Evolutionary conservation across 1,139 yeast genomes (phyloP).

Genomic region (Candida sojae): DNA sequence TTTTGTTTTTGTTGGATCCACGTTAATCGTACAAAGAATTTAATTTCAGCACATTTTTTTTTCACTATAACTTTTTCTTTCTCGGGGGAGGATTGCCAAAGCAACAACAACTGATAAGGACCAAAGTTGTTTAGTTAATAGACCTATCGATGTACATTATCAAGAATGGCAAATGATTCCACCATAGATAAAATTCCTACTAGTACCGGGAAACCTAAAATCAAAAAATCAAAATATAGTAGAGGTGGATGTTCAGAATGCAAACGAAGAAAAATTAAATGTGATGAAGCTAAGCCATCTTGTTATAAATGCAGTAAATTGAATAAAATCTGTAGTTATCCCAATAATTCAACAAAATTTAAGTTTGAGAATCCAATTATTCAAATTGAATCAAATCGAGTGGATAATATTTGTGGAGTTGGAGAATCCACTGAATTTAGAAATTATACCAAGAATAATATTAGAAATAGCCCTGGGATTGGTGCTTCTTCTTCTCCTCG

Average conservation of each 20-base stretch:
- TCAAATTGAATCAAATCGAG: too few species aligned
- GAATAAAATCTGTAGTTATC: slow-evolving; percentile 50
- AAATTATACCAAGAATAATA: slow-evolving; percentile 4
- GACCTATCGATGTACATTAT: too few species aligned
- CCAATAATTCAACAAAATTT: slow-evolving; percentile 31
- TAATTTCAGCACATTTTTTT: too few species aligned
- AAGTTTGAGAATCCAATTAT: slow-evolving; percentile 16
- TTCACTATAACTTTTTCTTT: too few species aligned
- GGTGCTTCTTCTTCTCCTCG: neutral
- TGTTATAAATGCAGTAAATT: slow-evolving; percentile 49
- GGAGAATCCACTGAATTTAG: neutral
- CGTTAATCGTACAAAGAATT: too few species aligned
- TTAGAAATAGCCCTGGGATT: neutral
- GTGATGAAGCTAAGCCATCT: slow-evolving; percentile 32
- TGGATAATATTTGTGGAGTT: neutral
- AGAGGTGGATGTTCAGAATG: slow-evolving; percentile 67
- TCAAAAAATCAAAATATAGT: slow-evolving; percentile 52
- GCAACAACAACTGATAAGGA: too few species aligned
- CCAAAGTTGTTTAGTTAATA: too few species aligned
- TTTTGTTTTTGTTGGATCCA: too few species aligned
- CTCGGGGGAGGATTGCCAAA: too few species aligned
- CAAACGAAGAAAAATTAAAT: slow-evolving; percentile 61
- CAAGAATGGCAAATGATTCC: too few species aligned
- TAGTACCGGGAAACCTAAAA: neutral
- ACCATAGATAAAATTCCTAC: too few species aligned